Evolutionary conservation across 192 early-diverging fungal genomes (phyloP), one percentile per base, ranked within the genome.

Genomic region (Podila clonocystis): DNA sequence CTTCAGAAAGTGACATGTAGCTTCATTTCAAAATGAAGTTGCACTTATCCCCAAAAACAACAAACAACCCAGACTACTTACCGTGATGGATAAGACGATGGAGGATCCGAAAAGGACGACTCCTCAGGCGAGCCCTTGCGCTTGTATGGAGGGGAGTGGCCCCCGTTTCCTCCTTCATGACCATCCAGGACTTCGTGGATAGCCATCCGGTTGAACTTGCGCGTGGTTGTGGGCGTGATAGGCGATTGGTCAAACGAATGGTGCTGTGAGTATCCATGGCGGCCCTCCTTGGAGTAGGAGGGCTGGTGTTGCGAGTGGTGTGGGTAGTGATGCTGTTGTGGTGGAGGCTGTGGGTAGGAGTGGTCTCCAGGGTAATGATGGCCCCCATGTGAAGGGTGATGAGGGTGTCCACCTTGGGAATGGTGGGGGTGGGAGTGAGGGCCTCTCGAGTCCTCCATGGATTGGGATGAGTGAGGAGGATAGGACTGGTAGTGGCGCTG

Each of bases 141-240:
- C 33, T 65, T 80, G 58, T 69, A 80, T 1, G 77, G 77, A 30
- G 77, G 59, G 4, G 28, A 31, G 30, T 61, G 59, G 26, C 59
- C 59, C 15, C 30, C 17, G 59, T 30, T 30, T 20, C 59, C 29
- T 12, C 12, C 11, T 12, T 28, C 41, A 52, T 58, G 52, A 5
- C 62, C 64, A 7, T 78, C 76, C 24, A 80, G 67, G 20, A 80
- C 77, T 22, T 80, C 77, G n/a, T 80, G 77, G 31, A 80, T 80
- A 24, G 77, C 77, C 77, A 80, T 80, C 29, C 71, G 63, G 38
- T 66, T 80, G 28, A 80, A 80, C 66, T 80, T 80, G 45, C 70
- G 65, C 15, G 77, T 73, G 5, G 77, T 80, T 3, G 77, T 80
- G 11, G 77, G 77, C 6, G 77, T 80, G 20, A 80, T 80, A 48